Evolutionary conservation across 768 basidiomycete species (phyloP), one percentile per base, ranked within the genome.

Genomic region (Tephrocybe rancida): DNA sequence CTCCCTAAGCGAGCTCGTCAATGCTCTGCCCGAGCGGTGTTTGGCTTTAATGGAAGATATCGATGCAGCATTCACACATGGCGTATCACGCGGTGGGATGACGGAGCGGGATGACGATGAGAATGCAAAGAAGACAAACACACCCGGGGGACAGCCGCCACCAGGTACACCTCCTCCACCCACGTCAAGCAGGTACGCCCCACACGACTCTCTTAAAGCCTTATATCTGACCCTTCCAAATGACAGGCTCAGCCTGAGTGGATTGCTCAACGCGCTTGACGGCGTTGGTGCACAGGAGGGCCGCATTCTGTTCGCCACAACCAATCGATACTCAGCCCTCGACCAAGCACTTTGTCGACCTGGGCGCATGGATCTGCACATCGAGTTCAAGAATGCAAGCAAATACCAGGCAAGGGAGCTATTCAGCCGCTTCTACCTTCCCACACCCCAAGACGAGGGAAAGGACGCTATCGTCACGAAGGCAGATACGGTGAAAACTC

Each of bases 1-100:
- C 0, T 60, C 64, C 5, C 74, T 89, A 27, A 72, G 73, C 48
- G 72, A 77, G 38, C 75, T 88, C 47, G 75, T 87, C 50, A 73
- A 77, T 9, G 69, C 67, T 8, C 69, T 87, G 1, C 86, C 86
- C 0, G 73, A 77, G 38, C 68, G 73, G 16, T 85, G 82, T 59
- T 79, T 89, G 44, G 78, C 83, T 14, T 73, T 90, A 18, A 85
- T 89, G 78, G 87, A 89, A 62, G 88, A 89, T 64, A 83, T 89
- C 47, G 88, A 89, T 55, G 86, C 82, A 0, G 83, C 84, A 1
- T 85, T 87, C 62, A 70, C 67, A 5, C 66, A 66, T 44, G 62
- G 60, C 2, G 45, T 73, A 22, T 70, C 62, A 16, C 66, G 70
- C 8, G 62, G 64, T 3, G 47, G 44, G 10, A 37, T 37, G 35